These are phyloP conservation scores for Pseudogymnoascus sp. DNA, from an alignment of 2,329 filamentous ascomycete species.

Conservation along the genomic window DNA sequence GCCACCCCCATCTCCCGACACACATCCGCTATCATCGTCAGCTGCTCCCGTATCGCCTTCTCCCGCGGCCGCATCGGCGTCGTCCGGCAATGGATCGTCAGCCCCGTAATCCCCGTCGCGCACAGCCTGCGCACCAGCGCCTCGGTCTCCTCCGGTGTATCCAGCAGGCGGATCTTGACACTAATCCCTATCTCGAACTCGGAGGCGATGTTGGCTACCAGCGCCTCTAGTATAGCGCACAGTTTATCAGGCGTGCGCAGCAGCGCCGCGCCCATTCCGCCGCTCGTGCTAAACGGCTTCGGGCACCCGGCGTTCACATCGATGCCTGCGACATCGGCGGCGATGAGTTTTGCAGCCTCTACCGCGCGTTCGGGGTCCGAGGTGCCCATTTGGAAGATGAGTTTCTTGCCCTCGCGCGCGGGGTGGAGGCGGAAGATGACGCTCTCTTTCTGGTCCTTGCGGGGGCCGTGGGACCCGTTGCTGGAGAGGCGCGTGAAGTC, in stretches of 20 bases:
- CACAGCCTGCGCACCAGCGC: constrained; percentile 70
- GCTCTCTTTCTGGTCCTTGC: constrained; percentile 49
- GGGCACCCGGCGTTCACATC: constrained; percentile 98
- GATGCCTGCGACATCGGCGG: constrained; percentile 82
- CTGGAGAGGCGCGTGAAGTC: constrained; percentile 77
- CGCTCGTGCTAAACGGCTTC: constrained; percentile 88
- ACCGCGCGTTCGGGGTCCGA: constrained; percentile 77
- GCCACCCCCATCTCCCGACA: constrained; percentile 82
- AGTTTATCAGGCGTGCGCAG: constrained; percentile 78
- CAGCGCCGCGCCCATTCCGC: constrained; percentile 92
- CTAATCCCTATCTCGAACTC: constrained; percentile 86
- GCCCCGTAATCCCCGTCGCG: constrained; percentile 79
- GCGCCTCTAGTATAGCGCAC: constrained; percentile 70
- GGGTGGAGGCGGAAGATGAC: constrained; percentile 83
- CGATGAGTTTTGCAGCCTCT: constrained; percentile 74
- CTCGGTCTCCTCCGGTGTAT: constrained; percentile 68
- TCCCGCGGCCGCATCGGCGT: constrained; percentile 92
- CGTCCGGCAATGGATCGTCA: constrained; percentile 93
- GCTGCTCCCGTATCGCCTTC: constrained; percentile 74
- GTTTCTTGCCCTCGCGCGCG: constrained; percentile 60
- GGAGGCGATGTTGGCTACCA: constrained; percentile 70
- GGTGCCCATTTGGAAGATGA: constrained; percentile 91
- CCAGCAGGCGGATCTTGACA: constrained; percentile 89
- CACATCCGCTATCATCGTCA: constrained; percentile 73
- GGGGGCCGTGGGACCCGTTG: constrained; percentile 54